Evolutionary conservation across 768 basidiomycete genomes (phyloP), one percentile per base, ranked within the genome.

Genomic region (Russula earlei): DNA sequence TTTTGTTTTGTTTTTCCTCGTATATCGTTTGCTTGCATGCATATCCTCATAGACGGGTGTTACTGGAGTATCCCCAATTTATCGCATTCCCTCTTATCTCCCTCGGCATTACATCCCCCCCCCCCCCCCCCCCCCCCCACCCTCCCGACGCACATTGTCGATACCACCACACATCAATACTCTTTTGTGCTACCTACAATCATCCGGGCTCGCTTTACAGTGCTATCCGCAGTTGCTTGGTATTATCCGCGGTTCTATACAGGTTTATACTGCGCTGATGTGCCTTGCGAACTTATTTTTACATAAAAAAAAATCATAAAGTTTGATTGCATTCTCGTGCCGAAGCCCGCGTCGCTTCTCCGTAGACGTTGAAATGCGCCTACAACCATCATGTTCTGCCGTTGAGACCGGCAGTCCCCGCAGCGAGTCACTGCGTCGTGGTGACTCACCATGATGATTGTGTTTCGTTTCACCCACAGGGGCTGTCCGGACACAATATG

Each of bases 31-130:
- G 56, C 46, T 44, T 25, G 59, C 59, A 60, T 52, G 51, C 59
- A 52, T 58, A 48, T 52, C 56, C 41, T 52, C 59, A 37, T 60
- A 60, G 59, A 60, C 49, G 50, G 59, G 48, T 56, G 57, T 55
- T 41, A 22, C 40, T 58, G 51, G 56, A 36, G 52, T 57, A 50
- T 40, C 55, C 44, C 38, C 50, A 44, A 49, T 53, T n/a, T 25
- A 22, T 57, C 55, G 56, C 59, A 60, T 60, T 44, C n/a, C 50
- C 41, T 43, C 29, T 5, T 20, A 48, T 37, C 49, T 29, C 24
- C 25, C 19, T 60, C 10, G 31, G 59, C 59, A 58, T 60, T 58
- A 52, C 36, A 37, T 58, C 56, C 45, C 49, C 17, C 44, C 14
- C 10, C 29, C 29, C 9, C 29, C 29, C 29, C 9, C 29, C 29